Evolutionary conservation across 495 filamentous ascomycete genomes (phyloP), one percentile per base, ranked within the genome.

Genomic region (Acidomyces sp.): DNA sequence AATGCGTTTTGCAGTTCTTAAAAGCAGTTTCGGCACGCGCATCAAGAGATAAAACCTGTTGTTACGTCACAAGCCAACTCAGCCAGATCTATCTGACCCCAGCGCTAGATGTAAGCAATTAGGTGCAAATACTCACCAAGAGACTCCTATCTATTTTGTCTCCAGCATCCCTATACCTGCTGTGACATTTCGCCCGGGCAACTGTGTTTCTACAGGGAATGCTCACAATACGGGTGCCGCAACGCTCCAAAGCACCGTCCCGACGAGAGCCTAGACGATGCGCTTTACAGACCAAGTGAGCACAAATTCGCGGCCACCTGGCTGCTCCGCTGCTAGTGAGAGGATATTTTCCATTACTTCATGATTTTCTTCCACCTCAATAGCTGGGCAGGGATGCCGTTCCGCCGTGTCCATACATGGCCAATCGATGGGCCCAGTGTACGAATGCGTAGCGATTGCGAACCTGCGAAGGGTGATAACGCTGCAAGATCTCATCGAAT

Each of bases 241-340:
- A 10, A 51, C 24, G 13, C 37, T 46, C 25, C 40, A 2, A 1
- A 35, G 6, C 20, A 52, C 0, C 15, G 52, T 45, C 12, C 41
- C 5, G 10, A 34, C 3, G 4, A 56, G 4, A 17, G 48, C 54
- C 1, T 21, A 12, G 17, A 41, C 4, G 10, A 56, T 52, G 10
- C 54, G 47, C 18, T 7, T 1, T 12, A 41, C 36, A 1, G 37
- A 45, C 54, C 54, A 56, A 3, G 47, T 37, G 15, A 43, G 32
- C 18, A 56, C 51, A 29, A 56, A 56, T 36, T 54, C 51, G 18
- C 54, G 39, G 3, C 51, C 48, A 28, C 43, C 51, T 13, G 48
- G 39, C 23, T 48, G 42, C 35, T 47, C 42, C 12, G 25, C 26
- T 15, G 21, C 13, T n/a, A 18, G 31, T 11, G 26, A 35, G 12